These are phyloP conservation scores for Fusarium sp. DNA, from an alignment of 2,329 filamentous ascomycete species.

Conservation along the genomic window DNA sequence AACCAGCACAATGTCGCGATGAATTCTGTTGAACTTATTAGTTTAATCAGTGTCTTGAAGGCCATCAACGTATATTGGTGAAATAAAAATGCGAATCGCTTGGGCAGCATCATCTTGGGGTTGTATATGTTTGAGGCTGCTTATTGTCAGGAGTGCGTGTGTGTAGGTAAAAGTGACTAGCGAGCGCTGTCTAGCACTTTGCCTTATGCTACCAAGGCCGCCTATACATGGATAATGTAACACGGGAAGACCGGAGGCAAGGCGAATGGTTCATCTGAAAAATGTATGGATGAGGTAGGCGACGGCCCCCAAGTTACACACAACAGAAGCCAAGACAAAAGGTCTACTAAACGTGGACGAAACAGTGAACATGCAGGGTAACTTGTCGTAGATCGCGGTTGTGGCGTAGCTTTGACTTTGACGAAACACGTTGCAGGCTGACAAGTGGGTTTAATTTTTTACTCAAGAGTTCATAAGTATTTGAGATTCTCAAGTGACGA, in stretches of 20 bases:
- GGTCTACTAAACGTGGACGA: constrained; percentile 3
- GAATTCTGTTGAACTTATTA: background rate
- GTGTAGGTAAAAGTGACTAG: background rate
- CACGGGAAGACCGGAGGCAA: background rate
- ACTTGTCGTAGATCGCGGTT: constrained; percentile 15
- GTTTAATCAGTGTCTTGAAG: constrained; percentile 7
- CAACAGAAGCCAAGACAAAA: constrained; percentile 26
- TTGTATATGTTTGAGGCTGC: no score
- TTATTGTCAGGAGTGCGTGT: no score
- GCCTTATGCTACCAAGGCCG: background rate
- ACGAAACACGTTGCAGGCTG: constrained; percentile 8
- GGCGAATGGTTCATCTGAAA: background rate
- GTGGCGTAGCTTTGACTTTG: constrained; percentile 15
- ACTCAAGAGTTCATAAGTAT: background rate
- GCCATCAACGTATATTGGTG: constrained; percentile 12
- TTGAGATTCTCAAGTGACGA: no score
- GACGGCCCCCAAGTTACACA: background rate
- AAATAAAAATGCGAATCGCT: constrained; percentile 11
- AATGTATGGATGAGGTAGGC: background rate
- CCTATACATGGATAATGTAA: background rate
- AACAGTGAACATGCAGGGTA: background rate
- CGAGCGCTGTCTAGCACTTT: background rate
- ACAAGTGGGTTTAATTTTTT: background rate
- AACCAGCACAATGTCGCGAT: constrained; percentile 28
- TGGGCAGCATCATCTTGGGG: background rate